Conservation (phyloP, 345 rosid species). For the Eucalyptus paniculata region DNA sequence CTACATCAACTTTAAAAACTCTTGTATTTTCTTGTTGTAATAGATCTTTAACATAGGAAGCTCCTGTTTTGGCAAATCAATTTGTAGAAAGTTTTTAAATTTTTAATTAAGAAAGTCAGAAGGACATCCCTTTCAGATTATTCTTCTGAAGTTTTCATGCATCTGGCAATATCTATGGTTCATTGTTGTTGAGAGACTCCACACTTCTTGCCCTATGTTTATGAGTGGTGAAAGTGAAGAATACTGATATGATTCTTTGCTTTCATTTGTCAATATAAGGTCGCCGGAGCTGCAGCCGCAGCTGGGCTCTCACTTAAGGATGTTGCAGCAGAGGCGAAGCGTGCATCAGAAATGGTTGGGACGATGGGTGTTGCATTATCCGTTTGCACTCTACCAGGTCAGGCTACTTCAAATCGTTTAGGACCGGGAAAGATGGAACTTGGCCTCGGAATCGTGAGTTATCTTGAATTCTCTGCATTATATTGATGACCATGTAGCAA, state of each 20-base stretch:
- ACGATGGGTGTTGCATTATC: constrained; percentile 96
- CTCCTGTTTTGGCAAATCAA: background rate
- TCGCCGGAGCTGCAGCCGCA: constrained; percentile 95
- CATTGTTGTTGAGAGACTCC: background rate
- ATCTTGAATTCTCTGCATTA: background rate
- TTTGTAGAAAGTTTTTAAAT: background rate
- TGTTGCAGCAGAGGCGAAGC: constrained; percentile 74
- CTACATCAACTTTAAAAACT: background rate
- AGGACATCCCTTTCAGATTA: background rate
- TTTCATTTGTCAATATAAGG: constrained; percentile 25
- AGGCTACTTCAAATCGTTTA: constrained; percentile 76
- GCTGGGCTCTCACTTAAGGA: constrained; percentile 71
- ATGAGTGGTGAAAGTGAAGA: background rate
- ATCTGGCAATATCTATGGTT: background rate
- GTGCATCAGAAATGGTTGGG: constrained; percentile 77
- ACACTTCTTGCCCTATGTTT: background rate
- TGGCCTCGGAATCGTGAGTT: constrained; percentile 95
- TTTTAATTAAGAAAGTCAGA: background rate
- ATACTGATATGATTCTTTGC: background rate
- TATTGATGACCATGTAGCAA: background rate
- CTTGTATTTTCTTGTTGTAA: background rate
- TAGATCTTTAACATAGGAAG: background rate
- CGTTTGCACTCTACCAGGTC: constrained; percentile 87
- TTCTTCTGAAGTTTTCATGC: background rate
- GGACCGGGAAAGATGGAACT: constrained; percentile 92